Conservation (phyloP, 2,329 filamentous ascomycete genomes). For the Raffaelea arxii region DNA sequence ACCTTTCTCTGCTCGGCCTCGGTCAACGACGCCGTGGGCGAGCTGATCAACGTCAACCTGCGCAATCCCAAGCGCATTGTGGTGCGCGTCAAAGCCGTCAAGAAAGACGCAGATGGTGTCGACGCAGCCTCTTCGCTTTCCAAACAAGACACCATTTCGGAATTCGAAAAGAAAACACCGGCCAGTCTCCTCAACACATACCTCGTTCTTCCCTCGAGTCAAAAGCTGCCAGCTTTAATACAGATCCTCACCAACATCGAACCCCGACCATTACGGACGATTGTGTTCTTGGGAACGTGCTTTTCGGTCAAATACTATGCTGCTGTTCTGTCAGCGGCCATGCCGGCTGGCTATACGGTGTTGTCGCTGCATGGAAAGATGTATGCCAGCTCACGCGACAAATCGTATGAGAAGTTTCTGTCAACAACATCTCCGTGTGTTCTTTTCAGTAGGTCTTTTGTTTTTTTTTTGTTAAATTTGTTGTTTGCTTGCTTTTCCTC, state of each 20-base stretch:
- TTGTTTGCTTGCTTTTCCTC: neutral
- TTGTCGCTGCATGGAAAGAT: conserved; percentile 89
- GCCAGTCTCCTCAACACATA: conserved; percentile 92
- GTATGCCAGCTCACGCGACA: conserved; percentile 74
- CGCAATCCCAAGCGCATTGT: conserved; percentile 92
- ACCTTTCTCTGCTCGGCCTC: conserved; percentile 93
- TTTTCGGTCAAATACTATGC: conserved; percentile 93
- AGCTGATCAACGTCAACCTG: conserved; percentile 84
- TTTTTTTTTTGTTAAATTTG: conserved; percentile 22
- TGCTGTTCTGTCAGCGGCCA: conserved; percentile 61
- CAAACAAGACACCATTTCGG: conserved; percentile 25
- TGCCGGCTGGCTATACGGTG: conserved; percentile 59
- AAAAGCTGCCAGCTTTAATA: conserved; percentile 69
- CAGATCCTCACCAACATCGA: conserved; percentile 60
- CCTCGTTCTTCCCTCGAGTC: conserved; percentile 60
- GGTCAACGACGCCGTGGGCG: conserved; percentile 88
- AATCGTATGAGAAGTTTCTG: conserved; percentile 76
- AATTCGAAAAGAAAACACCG: conserved; percentile 79
- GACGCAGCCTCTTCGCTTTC: neutral
- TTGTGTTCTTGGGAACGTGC: conserved; percentile 89
- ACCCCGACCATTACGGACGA: conserved; percentile 72
- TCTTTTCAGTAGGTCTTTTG: conserved; percentile 47
- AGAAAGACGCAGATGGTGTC: conserved; percentile 17
- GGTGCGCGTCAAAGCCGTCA: conserved; percentile 75
- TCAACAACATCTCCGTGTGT: conserved; percentile 66